Evolutionary conservation across 2,329 filamentous ascomycete genomes (phyloP).

Genomic region (Epichloe gansuensis): DNA sequence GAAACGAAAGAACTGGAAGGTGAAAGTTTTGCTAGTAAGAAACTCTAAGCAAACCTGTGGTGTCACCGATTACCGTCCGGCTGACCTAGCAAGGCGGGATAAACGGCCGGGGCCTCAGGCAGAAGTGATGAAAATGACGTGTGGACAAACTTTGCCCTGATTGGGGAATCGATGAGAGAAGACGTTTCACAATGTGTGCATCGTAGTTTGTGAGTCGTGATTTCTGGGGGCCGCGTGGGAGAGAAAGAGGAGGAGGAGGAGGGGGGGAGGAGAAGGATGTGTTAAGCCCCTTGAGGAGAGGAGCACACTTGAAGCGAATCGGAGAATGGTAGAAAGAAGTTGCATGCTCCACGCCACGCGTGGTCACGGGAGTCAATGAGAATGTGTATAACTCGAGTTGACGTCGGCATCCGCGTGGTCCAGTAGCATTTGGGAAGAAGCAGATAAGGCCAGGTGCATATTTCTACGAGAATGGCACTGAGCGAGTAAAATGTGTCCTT

Average conservation of each 20-base stretch:
- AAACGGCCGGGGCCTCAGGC: background rate
- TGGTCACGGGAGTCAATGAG: background rate
- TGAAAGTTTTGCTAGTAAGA: background rate
- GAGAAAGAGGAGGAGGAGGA: background rate
- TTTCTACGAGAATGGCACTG: too few relatives aligned
- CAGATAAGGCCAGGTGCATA: background rate
- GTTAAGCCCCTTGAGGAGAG: too few relatives aligned
- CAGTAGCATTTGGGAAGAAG: background rate
- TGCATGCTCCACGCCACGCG: background rate
- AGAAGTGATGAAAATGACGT: background rate
- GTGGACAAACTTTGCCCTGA: background rate
- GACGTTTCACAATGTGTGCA: background rate
- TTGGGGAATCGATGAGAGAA: background rate
- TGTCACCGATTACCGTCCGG: background rate
- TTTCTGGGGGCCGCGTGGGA: background rate
- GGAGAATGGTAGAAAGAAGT: background rate
- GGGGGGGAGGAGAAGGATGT: background rate
- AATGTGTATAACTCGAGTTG: background rate
- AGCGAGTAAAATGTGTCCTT: too few relatives aligned
- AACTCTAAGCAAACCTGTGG: background rate
- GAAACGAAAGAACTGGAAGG: background rate
- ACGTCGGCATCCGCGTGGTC: background rate
- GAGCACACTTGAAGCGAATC: too few relatives aligned
- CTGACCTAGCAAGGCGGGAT: background rate
- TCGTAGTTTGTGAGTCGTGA: background rate